phyloP scores from a whole-genome alignment of 1,284 basidiomycete genomes.

The Fomitopsis schrenkii region DNA sequence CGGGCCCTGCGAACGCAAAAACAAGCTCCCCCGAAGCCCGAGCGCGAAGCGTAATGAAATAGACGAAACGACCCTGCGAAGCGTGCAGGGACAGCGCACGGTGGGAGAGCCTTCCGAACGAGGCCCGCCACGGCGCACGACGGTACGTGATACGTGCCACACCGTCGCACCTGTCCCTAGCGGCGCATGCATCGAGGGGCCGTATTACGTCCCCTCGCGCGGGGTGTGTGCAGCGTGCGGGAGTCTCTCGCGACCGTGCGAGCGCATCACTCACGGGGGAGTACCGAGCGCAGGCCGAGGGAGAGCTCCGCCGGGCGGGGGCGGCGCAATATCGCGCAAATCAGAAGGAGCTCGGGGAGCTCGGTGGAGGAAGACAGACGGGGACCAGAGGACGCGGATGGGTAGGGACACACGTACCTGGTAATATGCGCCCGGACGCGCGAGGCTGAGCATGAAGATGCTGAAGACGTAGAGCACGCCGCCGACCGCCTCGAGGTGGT shows the following conservation, averaged over 20 bases:
- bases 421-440: conserved; percentile 26
- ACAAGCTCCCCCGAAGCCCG: too few species aligned
- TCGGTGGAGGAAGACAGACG: not conserved
- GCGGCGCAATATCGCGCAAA: not conserved
- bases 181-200: too few species aligned
- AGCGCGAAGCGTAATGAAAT: not conserved
- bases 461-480: conserved; percentile 27
- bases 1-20: too few species aligned
- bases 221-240: not conserved
- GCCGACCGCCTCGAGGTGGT: conserved; percentile 23
- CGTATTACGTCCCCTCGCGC: not conserved
- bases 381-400: not conserved
- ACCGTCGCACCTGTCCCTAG: too few species aligned
- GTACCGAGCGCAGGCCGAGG: too few species aligned
- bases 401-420: conserved; percentile 22
- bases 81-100: not conserved
- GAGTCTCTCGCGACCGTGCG: not conserved
- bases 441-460: conserved; percentile 33
- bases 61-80: not conserved
- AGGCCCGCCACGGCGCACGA: too few species aligned
- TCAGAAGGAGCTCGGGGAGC: not conserved
- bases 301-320: too few species aligned
- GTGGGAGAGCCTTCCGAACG: not conserved
- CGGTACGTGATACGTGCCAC: too few species aligned
- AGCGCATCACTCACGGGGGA: not conserved